Base-by-base conservation (phyloP, 805 yeast genomes). In the Diddensiella santjacobensis region DNA sequence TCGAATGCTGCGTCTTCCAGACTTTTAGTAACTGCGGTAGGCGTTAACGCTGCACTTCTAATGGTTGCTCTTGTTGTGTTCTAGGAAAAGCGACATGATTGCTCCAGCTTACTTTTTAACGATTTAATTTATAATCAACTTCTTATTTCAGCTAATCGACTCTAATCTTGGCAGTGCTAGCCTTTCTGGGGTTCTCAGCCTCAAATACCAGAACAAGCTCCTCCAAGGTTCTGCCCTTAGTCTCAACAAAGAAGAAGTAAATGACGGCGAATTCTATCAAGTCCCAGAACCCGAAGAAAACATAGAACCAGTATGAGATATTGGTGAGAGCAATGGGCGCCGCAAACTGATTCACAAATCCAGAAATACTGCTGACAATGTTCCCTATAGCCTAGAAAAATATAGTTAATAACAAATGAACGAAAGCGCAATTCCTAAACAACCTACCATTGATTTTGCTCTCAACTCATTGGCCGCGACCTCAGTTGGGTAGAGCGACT, bases 261-360 rank as follows among this genome's bases (percentile, higher is more conserved):
- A 54, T 83, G 65, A 81, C 33, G 11, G 38, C 44, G 17, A 56
- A 52, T 40, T 64, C 62, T 31, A 59, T 47, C 2, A 58, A 22
- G 49, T 60, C 61, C 64, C 65, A 65, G 44, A 63, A 56, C 19
- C 55, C 64, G 43, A 53, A 65, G 47, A 65, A 59, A 4, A 64
- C 62, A 44, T 62, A 65, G 50, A 58, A 63, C 65, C 64, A 61
- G 49, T 59, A 61, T 4, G 50, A 51, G 33, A 64, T 65, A 38
- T 61, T 62, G 42, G 56, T 38, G 65, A 65, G 60, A 4, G 68
- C 69, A 11, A 53, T 40, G 26, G 58, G 57, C 5, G 53, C 48
- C 22, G 51, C 49, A 37, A 45, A 55, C 40, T 51, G 52, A 37
- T 64, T 64, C 44, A 64, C 54, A 22, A 50, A 46, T 11, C 45